Conservation (phyloP, 2,329 filamentous ascomycete species). For the Sporothrix pallida region DNA sequence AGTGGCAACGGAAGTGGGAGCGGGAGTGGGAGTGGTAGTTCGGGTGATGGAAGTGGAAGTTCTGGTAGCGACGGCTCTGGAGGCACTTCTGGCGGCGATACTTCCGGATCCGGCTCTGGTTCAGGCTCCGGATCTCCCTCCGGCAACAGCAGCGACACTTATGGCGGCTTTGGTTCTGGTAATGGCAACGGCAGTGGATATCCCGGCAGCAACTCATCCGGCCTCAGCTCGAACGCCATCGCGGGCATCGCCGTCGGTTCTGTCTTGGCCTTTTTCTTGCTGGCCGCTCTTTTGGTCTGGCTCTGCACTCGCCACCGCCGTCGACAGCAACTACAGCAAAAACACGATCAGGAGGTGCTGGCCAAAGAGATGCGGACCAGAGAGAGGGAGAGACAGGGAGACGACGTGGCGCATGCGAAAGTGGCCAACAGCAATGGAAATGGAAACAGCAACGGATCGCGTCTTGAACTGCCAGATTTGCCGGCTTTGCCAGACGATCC, state of each 20-base stretch:
- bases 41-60: neutral
- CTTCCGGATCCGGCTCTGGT: neutral
- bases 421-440: neutral
- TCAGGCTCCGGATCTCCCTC: too few species aligned
- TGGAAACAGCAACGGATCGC: neutral
- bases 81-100: neutral
- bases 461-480: neutral
- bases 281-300: constrained; percentile 13
- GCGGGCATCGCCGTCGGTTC: constrained; percentile 31
- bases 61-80: neutral
- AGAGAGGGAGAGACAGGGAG: neutral
- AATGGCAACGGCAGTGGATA: neutral
- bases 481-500: constrained; percentile 26
- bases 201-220: neutral
- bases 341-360: neutral
- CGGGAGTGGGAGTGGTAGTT: neutral
- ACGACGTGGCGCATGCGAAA: constrained; percentile 27
- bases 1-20: neutral
- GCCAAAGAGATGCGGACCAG: neutral
- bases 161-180: neutral
- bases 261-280: neutral
- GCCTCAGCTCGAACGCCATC: constrained; percentile 25
- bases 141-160: neutral
- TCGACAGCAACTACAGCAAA: neutral
- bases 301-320: constrained; percentile 17